Evolutionary conservation across 2,329 filamentous ascomycete genomes (phyloP).

Genomic region (Davidsoniella eucalypti): DNA sequence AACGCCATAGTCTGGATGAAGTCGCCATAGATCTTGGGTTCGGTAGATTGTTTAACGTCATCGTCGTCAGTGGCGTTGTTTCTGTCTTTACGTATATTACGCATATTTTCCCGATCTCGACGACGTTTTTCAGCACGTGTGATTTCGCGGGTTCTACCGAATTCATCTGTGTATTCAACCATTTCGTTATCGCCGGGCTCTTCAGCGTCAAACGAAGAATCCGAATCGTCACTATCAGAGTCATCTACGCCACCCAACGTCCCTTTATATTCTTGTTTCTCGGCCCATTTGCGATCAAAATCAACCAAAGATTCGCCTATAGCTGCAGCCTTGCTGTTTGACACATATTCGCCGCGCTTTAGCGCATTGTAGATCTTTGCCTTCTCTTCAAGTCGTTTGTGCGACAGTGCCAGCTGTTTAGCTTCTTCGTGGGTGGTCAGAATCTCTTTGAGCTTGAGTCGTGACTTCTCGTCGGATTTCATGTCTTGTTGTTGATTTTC

Average conservation of each 20-base stretch:
- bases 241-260: conserved; percentile 19
- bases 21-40: conserved; percentile 65
- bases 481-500: conserved; percentile 20
- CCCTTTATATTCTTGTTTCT: conserved; percentile 39
- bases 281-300: conserved; percentile 92
- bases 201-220: conserved; percentile 9
- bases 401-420: conserved; percentile 52
- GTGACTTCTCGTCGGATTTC: conserved; percentile 29
- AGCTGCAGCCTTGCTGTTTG: conserved; percentile 37
- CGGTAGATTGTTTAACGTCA: not conserved
- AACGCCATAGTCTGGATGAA: conserved; percentile 74
- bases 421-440: conserved; percentile 34
- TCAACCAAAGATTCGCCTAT: conserved; percentile 56
- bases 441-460: conserved; percentile 25
- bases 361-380: conserved; percentile 74
- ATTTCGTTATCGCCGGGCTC: conserved; percentile 35
- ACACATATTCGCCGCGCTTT: conserved; percentile 75
- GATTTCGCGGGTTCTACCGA: conserved; percentile 63
- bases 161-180: conserved; percentile 85
- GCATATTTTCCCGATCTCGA: conserved; percentile 34
- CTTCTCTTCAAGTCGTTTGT: conserved; percentile 78
- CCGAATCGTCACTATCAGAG: conserved; percentile 21
- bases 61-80: too few species aligned
- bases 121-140: conserved; percentile 52
- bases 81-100: conserved; percentile 9